Conservation (phyloP, 352 stramenopile genomes). For the Aphanomyces stellatus region DNA sequence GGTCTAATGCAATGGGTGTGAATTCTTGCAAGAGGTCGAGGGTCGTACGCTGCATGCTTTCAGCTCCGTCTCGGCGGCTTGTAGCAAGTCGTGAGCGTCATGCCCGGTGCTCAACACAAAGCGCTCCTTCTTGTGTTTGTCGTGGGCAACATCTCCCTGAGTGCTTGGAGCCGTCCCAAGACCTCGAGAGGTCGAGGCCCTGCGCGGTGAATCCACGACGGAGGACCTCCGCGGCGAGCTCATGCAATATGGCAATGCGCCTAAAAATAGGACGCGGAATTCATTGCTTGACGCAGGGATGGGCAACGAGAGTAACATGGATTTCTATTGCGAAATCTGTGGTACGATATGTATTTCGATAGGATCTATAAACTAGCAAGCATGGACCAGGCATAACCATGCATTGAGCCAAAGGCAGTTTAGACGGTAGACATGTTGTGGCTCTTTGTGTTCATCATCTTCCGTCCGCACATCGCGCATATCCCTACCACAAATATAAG, state of each 20-base stretch:
- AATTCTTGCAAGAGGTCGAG: neutral
- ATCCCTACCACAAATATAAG: slow-evolving; percentile 31
- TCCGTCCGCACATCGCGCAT: slow-evolving; percentile 58
- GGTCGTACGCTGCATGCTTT: slow-evolving; percentile 2
- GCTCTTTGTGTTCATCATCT: slow-evolving; percentile 51
- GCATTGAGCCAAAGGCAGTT: neutral
- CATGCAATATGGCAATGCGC: neutral
- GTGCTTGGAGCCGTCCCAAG: too few relatives aligned
- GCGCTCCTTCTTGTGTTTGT: neutral
- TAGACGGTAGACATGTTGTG: slow-evolving; percentile 45
- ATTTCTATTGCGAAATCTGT: too few relatives aligned
- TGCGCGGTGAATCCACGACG: neutral
- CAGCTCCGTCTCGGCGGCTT: slow-evolving; percentile 6
- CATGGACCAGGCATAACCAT: too few relatives aligned
- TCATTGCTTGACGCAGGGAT: too few relatives aligned
- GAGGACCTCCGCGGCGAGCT: neutral
- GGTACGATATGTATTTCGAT: too few relatives aligned
- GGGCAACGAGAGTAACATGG: too few relatives aligned
- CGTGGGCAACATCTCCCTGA: too few relatives aligned
- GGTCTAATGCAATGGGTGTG: too few relatives aligned
- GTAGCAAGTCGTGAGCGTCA: neutral
- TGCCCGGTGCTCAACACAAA: slow-evolving; percentile 5
- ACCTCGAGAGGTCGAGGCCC: neutral
- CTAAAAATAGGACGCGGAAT: neutral
- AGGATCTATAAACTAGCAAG: too few relatives aligned